Evolutionary conservation across 2,329 filamentous ascomycete genomes (phyloP), one percentile per base, ranked within the genome.

Genomic region (Dothiorella sarmentorum): DNA sequence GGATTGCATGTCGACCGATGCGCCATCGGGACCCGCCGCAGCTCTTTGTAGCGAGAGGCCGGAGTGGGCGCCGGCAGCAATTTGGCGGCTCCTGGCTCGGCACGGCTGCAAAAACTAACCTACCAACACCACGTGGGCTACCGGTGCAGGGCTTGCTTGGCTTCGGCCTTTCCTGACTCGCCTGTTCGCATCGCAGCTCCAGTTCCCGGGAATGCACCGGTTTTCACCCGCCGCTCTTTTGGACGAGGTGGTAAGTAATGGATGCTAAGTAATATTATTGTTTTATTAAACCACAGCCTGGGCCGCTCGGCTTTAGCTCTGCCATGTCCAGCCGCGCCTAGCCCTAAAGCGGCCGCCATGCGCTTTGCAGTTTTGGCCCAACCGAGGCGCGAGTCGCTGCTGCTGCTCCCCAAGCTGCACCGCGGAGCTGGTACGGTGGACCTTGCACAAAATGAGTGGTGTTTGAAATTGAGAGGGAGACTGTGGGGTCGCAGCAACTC

Each of bases 231-330:
- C 29, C 18, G 27, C 26, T 27, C n/a, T n/a, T n/a, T n/a, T n/a
- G n/a, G n/a, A n/a, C n/a, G n/a, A n/a, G n/a, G n/a, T n/a, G n/a
- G n/a, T n/a, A n/a, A n/a, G n/a, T n/a, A n/a, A n/a, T n/a, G n/a
- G n/a, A n/a, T n/a, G n/a, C n/a, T n/a, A n/a, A n/a, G n/a, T n/a
- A n/a, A n/a, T n/a, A n/a, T n/a, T n/a, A n/a, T n/a, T n/a, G n/a
- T n/a, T n/a, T n/a, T n/a, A n/a, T n/a, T n/a, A n/a, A n/a, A n/a
- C n/a, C n/a, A n/a, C n/a, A n/a, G 49, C 49, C 49, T 53, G 49
- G 49, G n/a, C 49, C 33, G 49, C 49, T 18, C 33, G 49, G 49
- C 49, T 22, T 53, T 40, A 53, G 49, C 49, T 22, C 47, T 52
- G 29, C 47, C 29, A 27, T 40, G 33, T 29, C 35, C 33, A 40